Conservation (phyloP, 2,329 filamentous ascomycete species). For the Cladosporium colombiae region DNA sequence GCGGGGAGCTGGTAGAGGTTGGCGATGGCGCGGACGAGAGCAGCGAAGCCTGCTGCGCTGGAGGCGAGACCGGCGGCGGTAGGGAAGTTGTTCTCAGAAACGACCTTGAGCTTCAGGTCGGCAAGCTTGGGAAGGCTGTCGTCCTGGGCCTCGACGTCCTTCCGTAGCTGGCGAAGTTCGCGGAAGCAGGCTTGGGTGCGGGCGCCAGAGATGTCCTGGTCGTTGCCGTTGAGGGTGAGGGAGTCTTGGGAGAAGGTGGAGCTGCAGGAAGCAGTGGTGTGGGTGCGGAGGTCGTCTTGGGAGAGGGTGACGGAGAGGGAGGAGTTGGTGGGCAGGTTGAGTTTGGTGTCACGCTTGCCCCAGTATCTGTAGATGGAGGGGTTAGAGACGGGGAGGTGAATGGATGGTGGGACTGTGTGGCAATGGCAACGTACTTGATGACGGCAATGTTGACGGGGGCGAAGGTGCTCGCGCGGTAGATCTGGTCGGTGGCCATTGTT, state of each 20-base stretch:
- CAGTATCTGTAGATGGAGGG: constrained; percentile 64
- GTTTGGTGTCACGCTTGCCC: constrained; percentile 91
- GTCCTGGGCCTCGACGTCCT: constrained; percentile 71
- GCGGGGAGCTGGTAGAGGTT: constrained; percentile 85
- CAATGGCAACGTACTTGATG: constrained; percentile 68
- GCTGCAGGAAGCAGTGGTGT: constrained; percentile 93
- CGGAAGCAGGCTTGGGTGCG: constrained; percentile 94
- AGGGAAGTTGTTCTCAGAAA: constrained; percentile 98
- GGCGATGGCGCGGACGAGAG: constrained; percentile 78
- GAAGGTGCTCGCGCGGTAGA: constrained; percentile 93
- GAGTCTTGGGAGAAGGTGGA: constrained; percentile 65
- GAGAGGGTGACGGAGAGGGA: constrained; percentile 96
- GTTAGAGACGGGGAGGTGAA: constrained; percentile 21
- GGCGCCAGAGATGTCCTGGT: constrained; percentile 81
- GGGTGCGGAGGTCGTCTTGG: constrained; percentile 87
- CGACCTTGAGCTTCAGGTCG: constrained; percentile 74
- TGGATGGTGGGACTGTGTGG: constrained; percentile 26
- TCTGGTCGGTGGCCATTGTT: constrained; percentile 45
- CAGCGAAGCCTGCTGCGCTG: constrained; percentile 66
- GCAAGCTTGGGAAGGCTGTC: constrained; percentile 80
- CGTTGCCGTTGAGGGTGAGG: constrained; percentile 79
- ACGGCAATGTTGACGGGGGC: constrained; percentile 98
- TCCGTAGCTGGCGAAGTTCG: constrained; percentile 76
- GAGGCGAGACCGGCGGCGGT: constrained; percentile 84
- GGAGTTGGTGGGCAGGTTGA: constrained; percentile 97